A percentile compares a stretch with the other conserved stretches of the same genome.
Conservation (phyloP, 805 yeast genomes). For the Candida schatavii region DNA sequence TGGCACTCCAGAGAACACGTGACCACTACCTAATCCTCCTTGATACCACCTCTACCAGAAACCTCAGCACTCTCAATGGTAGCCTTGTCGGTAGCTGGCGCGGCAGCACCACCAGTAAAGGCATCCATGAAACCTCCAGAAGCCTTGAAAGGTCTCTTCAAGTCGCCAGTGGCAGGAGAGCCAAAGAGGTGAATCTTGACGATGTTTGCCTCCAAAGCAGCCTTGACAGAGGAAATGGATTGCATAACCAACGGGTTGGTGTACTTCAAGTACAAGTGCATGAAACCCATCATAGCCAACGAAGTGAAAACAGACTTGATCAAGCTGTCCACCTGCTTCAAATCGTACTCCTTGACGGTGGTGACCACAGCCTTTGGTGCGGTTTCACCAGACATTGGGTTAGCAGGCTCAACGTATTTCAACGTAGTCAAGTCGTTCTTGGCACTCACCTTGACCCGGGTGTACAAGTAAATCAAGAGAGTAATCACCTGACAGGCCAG, state of each 20-base stretch:
- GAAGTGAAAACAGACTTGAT: slow-evolving; percentile 84
- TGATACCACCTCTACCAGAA: slow-evolving; percentile 84
- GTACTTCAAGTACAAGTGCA: slow-evolving; percentile 96
- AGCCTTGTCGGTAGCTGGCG: slow-evolving; percentile 79
- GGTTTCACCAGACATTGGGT: slow-evolving; percentile 71
- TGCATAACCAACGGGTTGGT: slow-evolving; percentile 97
- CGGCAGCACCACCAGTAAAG: slow-evolving; percentile 59
- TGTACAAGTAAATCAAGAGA: slow-evolving; percentile 61
- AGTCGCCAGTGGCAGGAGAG: slow-evolving; percentile 78
- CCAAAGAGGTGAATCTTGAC: slow-evolving; percentile 89
- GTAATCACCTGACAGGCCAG: slow-evolving; percentile 63
- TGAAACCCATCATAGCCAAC: slow-evolving; percentile 95
- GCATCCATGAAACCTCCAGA: slow-evolving; percentile 53
- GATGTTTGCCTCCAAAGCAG: slow-evolving; percentile 84
- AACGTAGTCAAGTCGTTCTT: slow-evolving; percentile 90
- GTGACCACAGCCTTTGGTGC: slow-evolving; percentile 78
- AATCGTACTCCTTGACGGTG: slow-evolving; percentile 92
- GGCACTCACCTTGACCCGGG: slow-evolving; percentile 56
- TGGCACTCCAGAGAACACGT: slow-evolving; percentile 20
- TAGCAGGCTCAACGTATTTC: slow-evolving; percentile 86
- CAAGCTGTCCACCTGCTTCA: slow-evolving; percentile 75
- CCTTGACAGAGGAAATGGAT: slow-evolving; percentile 84
- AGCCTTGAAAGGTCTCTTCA: slow-evolving; percentile 95
- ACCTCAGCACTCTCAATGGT: slow-evolving; percentile 81
- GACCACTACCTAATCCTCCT: slow-evolving; percentile 81